phyloP scores from a whole-genome alignment of 305 asterid species.

The Fraxinus baroniana region DNA sequence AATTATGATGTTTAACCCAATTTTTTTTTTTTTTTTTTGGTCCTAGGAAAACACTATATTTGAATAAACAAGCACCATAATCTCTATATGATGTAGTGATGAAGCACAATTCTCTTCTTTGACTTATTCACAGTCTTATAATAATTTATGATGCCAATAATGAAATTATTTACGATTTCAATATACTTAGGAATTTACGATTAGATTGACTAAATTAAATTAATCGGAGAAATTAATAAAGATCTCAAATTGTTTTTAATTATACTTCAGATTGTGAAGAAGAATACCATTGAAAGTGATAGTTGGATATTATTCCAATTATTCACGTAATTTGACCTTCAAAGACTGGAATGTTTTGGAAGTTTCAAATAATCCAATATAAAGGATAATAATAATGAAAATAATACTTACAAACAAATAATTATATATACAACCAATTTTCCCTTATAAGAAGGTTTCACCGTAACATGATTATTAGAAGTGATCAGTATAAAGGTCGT shows the following conservation, averaged over 20 bases:
- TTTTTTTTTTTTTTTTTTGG: too few species aligned
- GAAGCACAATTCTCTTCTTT: not conserved
- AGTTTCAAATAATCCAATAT: not conserved
- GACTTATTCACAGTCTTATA: not conserved
- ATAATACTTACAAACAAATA: not conserved
- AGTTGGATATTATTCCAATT: not conserved
- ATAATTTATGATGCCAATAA: not conserved
- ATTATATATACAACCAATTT: not conserved
- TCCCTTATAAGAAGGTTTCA: not conserved
- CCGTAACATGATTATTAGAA: not conserved
- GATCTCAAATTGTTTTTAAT: not conserved
- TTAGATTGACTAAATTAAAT: not conserved
- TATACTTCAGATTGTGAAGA: not conserved
- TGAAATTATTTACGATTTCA: not conserved
- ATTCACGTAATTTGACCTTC: conserved; percentile 12
- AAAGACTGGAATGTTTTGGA: conserved; percentile 19
- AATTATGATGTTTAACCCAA: not conserved
- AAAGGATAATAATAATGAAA: not conserved
- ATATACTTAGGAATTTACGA: not conserved
- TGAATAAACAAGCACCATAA: not conserved
- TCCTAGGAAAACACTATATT: not conserved
- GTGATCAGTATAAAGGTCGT: not conserved
- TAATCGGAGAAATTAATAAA: not conserved
- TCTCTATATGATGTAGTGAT: not conserved
- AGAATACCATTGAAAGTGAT: conserved; percentile 16